These are phyloP conservation scores for Prunus armeniaca DNA, from an alignment of 306 rosid genomes.

Conservation along the genomic window DNA sequence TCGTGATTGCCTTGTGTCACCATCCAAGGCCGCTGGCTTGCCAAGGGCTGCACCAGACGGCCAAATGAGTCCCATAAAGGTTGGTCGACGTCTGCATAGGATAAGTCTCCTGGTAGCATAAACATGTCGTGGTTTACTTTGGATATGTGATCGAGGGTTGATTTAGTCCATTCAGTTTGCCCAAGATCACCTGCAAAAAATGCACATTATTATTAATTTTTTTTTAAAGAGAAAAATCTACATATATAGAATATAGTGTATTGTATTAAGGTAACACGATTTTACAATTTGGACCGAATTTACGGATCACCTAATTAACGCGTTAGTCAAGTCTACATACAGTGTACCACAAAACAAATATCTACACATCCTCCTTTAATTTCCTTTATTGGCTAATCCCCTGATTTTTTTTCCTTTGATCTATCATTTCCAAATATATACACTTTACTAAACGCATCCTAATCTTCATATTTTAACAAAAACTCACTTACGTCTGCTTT, in stretches of 20 bases:
- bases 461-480: no score
- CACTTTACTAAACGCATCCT: no score
- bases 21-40: conserved; percentile 94
- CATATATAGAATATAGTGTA: no score
- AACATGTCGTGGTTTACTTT: conserved; percentile 64
- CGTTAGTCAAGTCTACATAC: neutral
- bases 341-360: neutral
- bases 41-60: conserved; percentile 66
- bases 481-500: no score
- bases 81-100: conserved; percentile 57
- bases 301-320: no score
- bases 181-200: conserved; percentile 72
- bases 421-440: no score
- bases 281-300: no score
- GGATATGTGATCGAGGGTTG: conserved; percentile 56
- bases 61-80: conserved; percentile 71
- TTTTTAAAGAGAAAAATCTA: no score
- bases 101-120: conserved; percentile 74
- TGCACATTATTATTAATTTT: neutral
- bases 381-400: neutral
- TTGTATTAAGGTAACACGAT: no score
- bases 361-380: no score
- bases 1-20: conserved; percentile 88
- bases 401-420: no score
- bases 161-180: conserved; percentile 73